phyloP scores from a whole-genome alignment of 148 eudicot species.

The Rhododendron williamsianum region DNA sequence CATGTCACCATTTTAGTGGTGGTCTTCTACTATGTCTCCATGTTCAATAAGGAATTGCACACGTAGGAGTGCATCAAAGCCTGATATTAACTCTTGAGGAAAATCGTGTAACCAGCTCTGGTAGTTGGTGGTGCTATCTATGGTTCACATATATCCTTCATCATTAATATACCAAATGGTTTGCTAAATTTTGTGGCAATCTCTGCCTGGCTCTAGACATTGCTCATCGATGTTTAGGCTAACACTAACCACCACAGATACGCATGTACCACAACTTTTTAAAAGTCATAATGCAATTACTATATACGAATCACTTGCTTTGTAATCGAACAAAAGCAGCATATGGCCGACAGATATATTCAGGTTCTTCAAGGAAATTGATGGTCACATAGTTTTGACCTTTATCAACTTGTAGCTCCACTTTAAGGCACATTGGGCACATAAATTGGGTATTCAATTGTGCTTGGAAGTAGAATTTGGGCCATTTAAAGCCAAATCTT shows the following conservation, averaged over 20 bases:
- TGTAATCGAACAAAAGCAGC: not conserved
- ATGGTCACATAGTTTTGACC: not conserved
- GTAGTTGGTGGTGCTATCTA: not conserved
- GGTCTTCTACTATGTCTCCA: not conserved
- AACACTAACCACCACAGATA: not conserved
- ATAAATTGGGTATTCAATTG: not conserved
- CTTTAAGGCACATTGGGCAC: not conserved
- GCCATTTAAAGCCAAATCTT: not conserved
- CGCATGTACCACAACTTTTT: not conserved
- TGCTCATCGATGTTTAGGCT: not conserved
- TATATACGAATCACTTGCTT: not conserved
- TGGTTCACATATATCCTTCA: not conserved
- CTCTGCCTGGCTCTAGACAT: not conserved
- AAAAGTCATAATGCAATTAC: not conserved
- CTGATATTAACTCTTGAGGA: not conserved
- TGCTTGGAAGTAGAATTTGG: not conserved
- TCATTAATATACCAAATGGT: not conserved
- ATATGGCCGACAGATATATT: not conserved
- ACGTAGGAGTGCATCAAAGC: not conserved
- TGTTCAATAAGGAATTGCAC: not conserved
- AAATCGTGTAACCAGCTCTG: not conserved
- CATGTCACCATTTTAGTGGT: not conserved
- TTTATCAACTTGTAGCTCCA: not conserved
- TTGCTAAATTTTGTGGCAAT: not conserved
- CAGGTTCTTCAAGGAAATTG: not conserved